Conservation (phyloP, 73 alveolate genomes). For the Tetrahymena elliotti region DNA sequence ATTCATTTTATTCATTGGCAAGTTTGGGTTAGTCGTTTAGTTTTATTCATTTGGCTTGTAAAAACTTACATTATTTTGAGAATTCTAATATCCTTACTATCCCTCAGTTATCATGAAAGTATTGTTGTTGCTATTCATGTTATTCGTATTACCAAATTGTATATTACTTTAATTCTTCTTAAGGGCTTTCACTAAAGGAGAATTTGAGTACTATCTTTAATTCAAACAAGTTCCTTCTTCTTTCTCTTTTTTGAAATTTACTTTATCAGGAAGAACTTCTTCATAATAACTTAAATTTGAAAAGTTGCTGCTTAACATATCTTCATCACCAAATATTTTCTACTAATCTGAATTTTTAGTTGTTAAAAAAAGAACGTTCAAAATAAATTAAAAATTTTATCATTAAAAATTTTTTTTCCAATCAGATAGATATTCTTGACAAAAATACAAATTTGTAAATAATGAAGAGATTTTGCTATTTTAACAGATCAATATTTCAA, state of each 20-base stretch:
- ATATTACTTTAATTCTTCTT: not conserved
- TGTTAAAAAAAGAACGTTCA: no score
- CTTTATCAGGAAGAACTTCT: not conserved
- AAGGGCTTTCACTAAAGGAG: not conserved
- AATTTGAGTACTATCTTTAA: not conserved
- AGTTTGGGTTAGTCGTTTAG: not conserved
- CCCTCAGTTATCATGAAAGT: not conserved
- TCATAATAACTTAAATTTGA: not conserved
- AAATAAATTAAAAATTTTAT: no score
- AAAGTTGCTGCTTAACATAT: not conserved
- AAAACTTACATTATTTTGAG: not conserved
- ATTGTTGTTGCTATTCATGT: not conserved
- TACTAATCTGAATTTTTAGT: not conserved
- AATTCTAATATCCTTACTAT: not conserved
- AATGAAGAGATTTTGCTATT: no score
- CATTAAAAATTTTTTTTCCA: not conserved
- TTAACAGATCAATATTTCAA: no score
- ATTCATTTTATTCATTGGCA: not conserved
- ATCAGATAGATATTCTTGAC: no score
- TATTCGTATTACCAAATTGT: not conserved
- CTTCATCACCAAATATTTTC: not conserved
- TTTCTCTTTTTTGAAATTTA: not conserved
- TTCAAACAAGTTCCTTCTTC: not conserved
- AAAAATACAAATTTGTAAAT: no score
- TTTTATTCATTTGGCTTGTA: not conserved